Evolutionary conservation across 176 grass and related monocot genomes (phyloP), one percentile per base, ranked within the genome.

Genomic region (Cocos nucifera): DNA sequence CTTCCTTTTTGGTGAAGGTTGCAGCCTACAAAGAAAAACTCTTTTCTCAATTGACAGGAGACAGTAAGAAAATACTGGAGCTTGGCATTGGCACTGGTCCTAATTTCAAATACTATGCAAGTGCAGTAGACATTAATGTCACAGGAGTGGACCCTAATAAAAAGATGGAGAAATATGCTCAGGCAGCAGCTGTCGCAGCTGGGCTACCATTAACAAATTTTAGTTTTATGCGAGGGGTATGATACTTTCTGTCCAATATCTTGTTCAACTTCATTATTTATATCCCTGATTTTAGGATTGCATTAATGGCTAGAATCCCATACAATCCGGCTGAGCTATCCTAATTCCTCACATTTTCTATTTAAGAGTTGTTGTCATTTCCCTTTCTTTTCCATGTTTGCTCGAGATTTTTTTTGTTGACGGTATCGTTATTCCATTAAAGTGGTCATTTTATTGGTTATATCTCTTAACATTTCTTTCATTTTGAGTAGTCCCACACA

Each of bases 161-260:
- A 56, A 73, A 91, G 54, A 97, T 97, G 87, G 87, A 91, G 60
- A 79, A 76, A 44, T 97, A 97, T 76, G 84, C 87, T 0, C 75
- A 70, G 17, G 67, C 73, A 23, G 74, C 81, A 48, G 93, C 93
- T 14, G 51, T 54, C 24, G 71, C 83, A 24, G 82, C 81, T 32
- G 84, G 87, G 48, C 76, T 92, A 51, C 78, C 77, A 22, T 1
- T 49, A 22, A 64, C 75, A 54, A 83, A 75, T 39, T 92, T 92
- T 73, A 80, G 72, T 17, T 97, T 92, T 61, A 69, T 62, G 67
- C 71, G 62, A 83, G 93, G 92, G 81, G 92, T 97, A 76, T 55
- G 20, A 8, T 62, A 15, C n/a, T 17, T 53, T 48, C 24, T 35
- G 25, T 44, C 35, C 9, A 44, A 44, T 44, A 44, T 44, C 10